Percentiles rank a stretch among this genome's conserved stretches.
phyloP scores from a whole-genome alignment of 352 stramenopile genomes.

The Thalassiosira oceanica region DNA sequence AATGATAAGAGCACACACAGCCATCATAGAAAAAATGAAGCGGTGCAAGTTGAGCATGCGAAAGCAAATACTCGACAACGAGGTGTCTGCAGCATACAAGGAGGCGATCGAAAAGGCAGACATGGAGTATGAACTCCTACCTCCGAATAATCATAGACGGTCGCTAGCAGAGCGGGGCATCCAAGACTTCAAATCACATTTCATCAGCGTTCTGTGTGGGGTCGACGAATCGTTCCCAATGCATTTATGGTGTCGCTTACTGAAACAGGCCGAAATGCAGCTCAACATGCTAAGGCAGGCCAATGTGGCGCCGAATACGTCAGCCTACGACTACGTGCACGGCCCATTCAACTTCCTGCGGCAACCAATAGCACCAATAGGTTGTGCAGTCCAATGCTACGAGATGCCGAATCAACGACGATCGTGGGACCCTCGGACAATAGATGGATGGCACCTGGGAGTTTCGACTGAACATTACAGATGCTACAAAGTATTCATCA shows the following conservation, averaged over 20 bases:
- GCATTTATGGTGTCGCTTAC: slow-evolving; percentile 40
- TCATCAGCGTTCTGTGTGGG: slow-evolving; percentile 40
- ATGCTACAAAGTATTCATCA: slow-evolving; percentile 38
- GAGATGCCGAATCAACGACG: slow-evolving; percentile 14
- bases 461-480: slow-evolving; percentile 42
- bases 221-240: slow-evolving; percentile 48
- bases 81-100: slow-evolving; percentile 23
- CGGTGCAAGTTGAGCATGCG: slow-evolving; percentile 6
- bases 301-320: slow-evolving; percentile 32
- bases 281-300: slow-evolving; percentile 49
- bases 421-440: slow-evolving; percentile 22
- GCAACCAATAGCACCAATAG: slow-evolving; percentile 41
- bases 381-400: slow-evolving; percentile 24
- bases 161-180: slow-evolving; percentile 58
- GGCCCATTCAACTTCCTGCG: slow-evolving; percentile 40
- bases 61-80: slow-evolving; percentile 49
- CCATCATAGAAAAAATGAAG: slow-evolving; percentile 4
- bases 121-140: slow-evolving; percentile 33
- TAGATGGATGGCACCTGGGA: slow-evolving; percentile 40
- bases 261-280: slow-evolving; percentile 44
- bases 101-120: slow-evolving; percentile 15
- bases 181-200: slow-evolving; percentile 55
- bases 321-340: slow-evolving; percentile 15
- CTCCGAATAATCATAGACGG: slow-evolving; percentile 33
- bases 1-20: slow-evolving; percentile 38